Evolutionary conservation across 345 rosid genomes (phyloP).

Genomic region (Acer campestre): DNA sequence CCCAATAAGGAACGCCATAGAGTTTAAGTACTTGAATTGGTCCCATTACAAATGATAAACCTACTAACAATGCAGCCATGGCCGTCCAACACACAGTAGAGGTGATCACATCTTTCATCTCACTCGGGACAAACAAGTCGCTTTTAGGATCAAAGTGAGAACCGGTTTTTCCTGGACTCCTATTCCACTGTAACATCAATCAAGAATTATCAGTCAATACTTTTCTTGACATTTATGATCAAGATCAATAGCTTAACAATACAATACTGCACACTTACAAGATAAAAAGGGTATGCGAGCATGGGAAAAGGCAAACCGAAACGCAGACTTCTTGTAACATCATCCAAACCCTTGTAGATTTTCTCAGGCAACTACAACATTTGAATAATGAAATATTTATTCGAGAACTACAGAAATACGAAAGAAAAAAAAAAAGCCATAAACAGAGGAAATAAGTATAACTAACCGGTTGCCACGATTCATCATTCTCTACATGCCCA

Average conservation of each 20-base stretch:
- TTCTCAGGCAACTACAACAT: slow-evolving; percentile 49
- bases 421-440: background rate
- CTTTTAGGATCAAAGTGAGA: slow-evolving; percentile 47
- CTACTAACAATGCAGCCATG: slow-evolving; percentile 42
- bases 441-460: slow-evolving; percentile 3
- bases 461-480: slow-evolving; percentile 63
- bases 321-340: slow-evolving; percentile 37
- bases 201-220: slow-evolving; percentile 6
- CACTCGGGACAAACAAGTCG: slow-evolving; percentile 38
- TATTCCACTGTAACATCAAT: slow-evolving; percentile 30
- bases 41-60: slow-evolving; percentile 41
- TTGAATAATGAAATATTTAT: background rate
- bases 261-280: slow-evolving; percentile 36
- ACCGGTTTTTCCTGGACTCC: slow-evolving; percentile 53
- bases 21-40: slow-evolving; percentile 42
- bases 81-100: slow-evolving; percentile 40
- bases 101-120: slow-evolving; percentile 39
- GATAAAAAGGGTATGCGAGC: slow-evolving; percentile 59
- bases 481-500: slow-evolving; percentile 66
- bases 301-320: slow-evolving; percentile 59
- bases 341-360: slow-evolving; percentile 42
- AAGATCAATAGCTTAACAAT: background rate
- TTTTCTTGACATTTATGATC: background rate
- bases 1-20: slow-evolving; percentile 52
- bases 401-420: background rate